Evolutionary conservation across 208 protist genomes (phyloP).

Genomic region (Leishmania amazonensis): DNA sequence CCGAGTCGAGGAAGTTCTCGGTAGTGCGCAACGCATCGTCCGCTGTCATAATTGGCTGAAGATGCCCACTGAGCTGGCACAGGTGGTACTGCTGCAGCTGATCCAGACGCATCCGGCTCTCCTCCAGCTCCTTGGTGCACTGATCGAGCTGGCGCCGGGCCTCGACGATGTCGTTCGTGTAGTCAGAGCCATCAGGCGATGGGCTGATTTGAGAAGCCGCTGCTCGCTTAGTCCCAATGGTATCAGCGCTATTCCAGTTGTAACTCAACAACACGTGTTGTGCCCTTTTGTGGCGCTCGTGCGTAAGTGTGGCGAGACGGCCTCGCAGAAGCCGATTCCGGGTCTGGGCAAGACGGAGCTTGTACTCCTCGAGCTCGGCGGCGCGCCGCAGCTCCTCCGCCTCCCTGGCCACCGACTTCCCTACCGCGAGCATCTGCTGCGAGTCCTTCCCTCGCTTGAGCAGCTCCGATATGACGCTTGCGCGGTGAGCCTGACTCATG

Average conservation of each 20-base stretch:
- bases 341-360: constrained; percentile 40
- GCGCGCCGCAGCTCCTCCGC: constrained; percentile 37
- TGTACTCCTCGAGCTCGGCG: constrained; percentile 55
- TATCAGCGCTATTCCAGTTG: neutral
- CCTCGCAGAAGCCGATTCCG: constrained; percentile 43
- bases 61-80: constrained; percentile 60
- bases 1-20: constrained; percentile 54
- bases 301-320: constrained; percentile 36
- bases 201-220: neutral
- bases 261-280: neutral
- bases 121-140: constrained; percentile 44
- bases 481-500: neutral
- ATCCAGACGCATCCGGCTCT: constrained; percentile 36
- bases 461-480: constrained; percentile 14
- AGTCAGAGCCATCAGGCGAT: neutral
- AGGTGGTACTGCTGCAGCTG: constrained; percentile 59
- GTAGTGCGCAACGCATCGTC: constrained; percentile 40
- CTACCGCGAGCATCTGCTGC: constrained; percentile 21
- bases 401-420: constrained; percentile 27
- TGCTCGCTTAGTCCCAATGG: neutral
- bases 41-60: constrained; percentile 35
- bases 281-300: constrained; percentile 16
- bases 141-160: constrained; percentile 50
- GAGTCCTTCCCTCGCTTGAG: constrained; percentile 21
- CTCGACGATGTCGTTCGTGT: constrained; percentile 44